These are phyloP conservation scores for Eimeria tenella DNA, from an alignment of 169 alveolate genomes.

Conservation along the genomic window DNA sequence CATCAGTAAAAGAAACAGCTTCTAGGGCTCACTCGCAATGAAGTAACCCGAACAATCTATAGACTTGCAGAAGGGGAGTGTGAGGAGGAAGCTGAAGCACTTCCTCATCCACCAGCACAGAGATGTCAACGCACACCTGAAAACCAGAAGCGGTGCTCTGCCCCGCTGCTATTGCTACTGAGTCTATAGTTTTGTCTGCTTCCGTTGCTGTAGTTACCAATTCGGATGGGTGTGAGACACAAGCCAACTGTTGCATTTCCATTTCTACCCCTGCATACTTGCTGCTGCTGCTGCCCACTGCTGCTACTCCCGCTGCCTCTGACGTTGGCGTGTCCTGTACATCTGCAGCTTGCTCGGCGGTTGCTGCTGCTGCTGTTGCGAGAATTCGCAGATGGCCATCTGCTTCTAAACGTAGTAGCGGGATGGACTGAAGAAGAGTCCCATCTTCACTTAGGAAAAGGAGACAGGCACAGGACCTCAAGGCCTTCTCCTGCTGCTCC, in stretches of 20 bases:
- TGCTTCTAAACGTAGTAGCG: conserved; percentile 37
- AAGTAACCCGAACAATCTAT: conserved; percentile 68
- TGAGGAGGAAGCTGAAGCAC: conserved; percentile 78
- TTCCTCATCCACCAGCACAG: conserved; percentile 66
- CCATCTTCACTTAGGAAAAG: conserved; percentile 28
- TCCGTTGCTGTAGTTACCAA: conserved; percentile 10
- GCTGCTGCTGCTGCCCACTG: conserved; percentile 6
- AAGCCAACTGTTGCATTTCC: conserved; percentile 47
- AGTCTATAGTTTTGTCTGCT: not conserved
- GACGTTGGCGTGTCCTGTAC: not conserved
- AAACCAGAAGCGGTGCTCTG: conserved; percentile 23
- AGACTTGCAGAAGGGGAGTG: conserved; percentile 71
- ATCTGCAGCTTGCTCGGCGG: not conserved
- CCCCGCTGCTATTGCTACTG: conserved; percentile 35
- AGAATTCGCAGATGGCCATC: conserved; percentile 30
- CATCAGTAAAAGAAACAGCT: not conserved
- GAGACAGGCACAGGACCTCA: conserved; percentile 29
- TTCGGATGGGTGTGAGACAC: conserved; percentile 28
- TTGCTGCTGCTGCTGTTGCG: not conserved
- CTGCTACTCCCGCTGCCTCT: not conserved
- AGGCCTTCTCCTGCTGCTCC: conserved; percentile 19
- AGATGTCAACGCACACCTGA: conserved; percentile 67
- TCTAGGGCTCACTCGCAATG: conserved; percentile 16
- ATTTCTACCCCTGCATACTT: not conserved
- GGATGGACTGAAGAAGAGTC: conserved; percentile 6